Percentiles rank a stretch among this genome's conserved stretches.
Conservation (phyloP, 1,284 basidiomycete genomes). For the Peniophora sp. region DNA sequence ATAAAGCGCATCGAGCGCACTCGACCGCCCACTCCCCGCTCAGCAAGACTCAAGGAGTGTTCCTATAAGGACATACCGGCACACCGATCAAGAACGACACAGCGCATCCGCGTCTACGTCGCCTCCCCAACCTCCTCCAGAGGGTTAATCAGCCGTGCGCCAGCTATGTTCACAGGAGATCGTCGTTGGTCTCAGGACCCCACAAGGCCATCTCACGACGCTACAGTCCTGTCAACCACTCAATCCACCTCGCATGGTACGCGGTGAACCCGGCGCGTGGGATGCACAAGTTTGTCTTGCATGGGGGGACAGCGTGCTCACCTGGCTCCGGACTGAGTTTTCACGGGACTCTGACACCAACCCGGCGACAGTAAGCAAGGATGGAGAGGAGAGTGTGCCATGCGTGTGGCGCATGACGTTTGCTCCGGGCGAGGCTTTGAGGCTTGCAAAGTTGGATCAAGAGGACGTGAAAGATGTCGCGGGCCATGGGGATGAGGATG, state of each 20-base stretch:
- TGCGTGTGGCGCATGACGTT: constrained; percentile 67
- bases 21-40: constrained; percentile 8
- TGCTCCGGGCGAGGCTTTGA: constrained; percentile 43
- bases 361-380: not conserved
- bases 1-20: too few species aligned
- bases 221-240: constrained; percentile 66
- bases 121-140: too few species aligned
- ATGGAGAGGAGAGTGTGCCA: constrained; percentile 2
- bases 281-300: constrained; percentile 67
- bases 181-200: constrained; percentile 89
- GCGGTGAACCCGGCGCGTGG: constrained; percentile 70
- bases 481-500: constrained; percentile 56
- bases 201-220: constrained; percentile 59
- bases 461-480: constrained; percentile 47
- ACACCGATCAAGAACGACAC: constrained; percentile 51
- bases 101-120: constrained; percentile 19
- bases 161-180: too few species aligned
- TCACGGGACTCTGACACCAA: not conserved
- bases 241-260: constrained; percentile 66
- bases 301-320: constrained; percentile 65
- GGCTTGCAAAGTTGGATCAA: constrained; percentile 34
- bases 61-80: constrained; percentile 61
- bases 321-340: constrained; percentile 32
- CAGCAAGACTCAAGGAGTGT: constrained; percentile 44
- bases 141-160: too few species aligned